These are phyloP conservation scores for Lepiota venenata DNA, from an alignment of 768 basidiomycete genomes.

Conservation along the genomic window DNA sequence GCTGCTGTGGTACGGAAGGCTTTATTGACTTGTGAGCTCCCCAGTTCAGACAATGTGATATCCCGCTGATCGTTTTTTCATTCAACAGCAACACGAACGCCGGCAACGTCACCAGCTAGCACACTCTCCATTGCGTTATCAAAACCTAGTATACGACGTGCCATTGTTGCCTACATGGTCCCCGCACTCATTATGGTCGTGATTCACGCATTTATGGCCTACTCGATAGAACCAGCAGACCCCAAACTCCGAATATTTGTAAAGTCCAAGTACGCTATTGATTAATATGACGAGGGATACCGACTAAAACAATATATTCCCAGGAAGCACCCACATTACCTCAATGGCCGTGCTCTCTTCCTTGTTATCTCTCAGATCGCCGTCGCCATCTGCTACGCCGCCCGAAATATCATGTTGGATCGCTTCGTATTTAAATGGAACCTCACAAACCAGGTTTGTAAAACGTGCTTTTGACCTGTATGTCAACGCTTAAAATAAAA, in stretches of 20 bases:
- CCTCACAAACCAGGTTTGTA: conserved; percentile 17
- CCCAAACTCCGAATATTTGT: conserved; percentile 54
- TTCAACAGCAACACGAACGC: conserved; percentile 39
- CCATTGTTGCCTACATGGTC: conserved; percentile 41
- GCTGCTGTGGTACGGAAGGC: conserved; percentile 53
- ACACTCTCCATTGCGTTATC: conserved; percentile 42
- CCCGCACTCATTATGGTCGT: conserved; percentile 43
- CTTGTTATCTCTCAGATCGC: conserved; percentile 50
- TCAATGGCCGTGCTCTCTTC: conserved; percentile 68
- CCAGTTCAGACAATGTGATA: neutral
- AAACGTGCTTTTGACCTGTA: neutral
- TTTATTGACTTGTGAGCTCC: conserved; percentile 53
- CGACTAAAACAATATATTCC: neutral
- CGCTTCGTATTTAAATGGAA: conserved; percentile 50
- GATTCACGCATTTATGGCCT: conserved; percentile 39
- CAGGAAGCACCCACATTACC: conserved; percentile 73
- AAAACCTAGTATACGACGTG: conserved; percentile 42
- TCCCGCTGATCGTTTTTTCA: neutral
- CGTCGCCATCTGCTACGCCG: conserved; percentile 41
- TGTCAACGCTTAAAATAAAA: neutral
- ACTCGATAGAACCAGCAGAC: conserved; percentile 34
- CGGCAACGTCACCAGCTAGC: conserved; percentile 49
- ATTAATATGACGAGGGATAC: neutral
- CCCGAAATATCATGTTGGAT: conserved; percentile 63
- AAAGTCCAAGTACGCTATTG: conserved; percentile 53